Evolutionary conservation across 768 basidiomycete species (phyloP), one percentile per base, ranked within the genome.

Genomic region (Naganishia friedmannii): DNA sequence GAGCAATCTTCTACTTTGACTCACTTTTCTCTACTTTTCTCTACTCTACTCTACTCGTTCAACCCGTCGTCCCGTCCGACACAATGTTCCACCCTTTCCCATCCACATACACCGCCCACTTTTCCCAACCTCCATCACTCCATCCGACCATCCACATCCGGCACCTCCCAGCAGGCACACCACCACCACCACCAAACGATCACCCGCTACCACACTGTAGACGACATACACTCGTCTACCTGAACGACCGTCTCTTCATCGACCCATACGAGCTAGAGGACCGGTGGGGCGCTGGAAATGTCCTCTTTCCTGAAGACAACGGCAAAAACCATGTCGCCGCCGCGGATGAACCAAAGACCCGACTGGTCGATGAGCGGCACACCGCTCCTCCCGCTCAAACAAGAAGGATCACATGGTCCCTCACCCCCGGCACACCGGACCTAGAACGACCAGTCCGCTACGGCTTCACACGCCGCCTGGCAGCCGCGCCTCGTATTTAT

Each of bases 181-280:
- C 9, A 15, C 39, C 60, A 13, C 3, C 29, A 21, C 19, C n/a
- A 6, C 1, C 42, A 13, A 42, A 53, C 29, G 48, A 66, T 7
- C 1, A 31, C 3, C n/a, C 42, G 3, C 8, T 4, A 10, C 39
- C 19, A 21, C 13, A 13, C 29, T 69, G 68, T n/a, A 39, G 17
- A 26, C 19, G 51, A 0, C 68, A 69, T 23, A 32, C 56, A 2
- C 13, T 63, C n/a, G 9, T 69, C 12, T 58, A 58, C 42, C 26
- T 58, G 3, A 69, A 69, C 32, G 68, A 69, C 68, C 56, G 58
- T 26, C 15, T 69, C 3, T 69, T 69, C 31, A 32, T 69, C 45
- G 68, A 69, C 37, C 68, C 68, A 8, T 69, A 69, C 51, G 68
- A 69, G 34, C 46, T 69, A 3, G 68, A 69, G 48, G 68, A 58